Evolutionary conservation across 768 basidiomycete genomes (phyloP), one percentile per base, ranked within the genome.

Genomic region (Mycena capillaripes): DNA sequence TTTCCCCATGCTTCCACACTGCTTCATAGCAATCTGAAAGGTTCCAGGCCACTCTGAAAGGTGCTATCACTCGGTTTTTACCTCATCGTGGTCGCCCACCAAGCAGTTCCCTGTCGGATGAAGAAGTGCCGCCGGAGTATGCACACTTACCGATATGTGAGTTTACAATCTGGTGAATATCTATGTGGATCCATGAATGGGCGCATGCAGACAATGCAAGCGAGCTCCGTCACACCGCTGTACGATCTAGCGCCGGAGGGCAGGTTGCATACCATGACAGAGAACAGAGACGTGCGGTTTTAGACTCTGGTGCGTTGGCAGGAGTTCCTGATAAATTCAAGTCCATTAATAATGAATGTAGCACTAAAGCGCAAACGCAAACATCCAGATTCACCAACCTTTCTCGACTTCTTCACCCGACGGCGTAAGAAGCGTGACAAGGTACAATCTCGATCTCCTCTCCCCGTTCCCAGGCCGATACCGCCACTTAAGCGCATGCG

Each of bases 111-210:
- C n/a, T n/a, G n/a, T n/a, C n/a, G n/a, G 64, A 59, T 4, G 66
- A 68, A 3, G 58, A 68, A 36, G 19, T 60, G 23, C 66, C 58
- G 17, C 44, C 44, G 1, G 57, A 68, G 27, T 52, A 68, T 68
- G 42, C 66, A n/a, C 57, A 68, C 46, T 48, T 68, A 16, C 66
- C 66, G 1, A 59, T 68, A 59, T 68, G 66, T 68, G 44, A 46
- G 56, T 29, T 4, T 42, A 27, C 32, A 9, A 11, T 4, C 38
- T 21, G 14, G 14, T 14, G 17, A 38, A 29, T 40, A 29, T 2
- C 7, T n/a, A 34, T 14, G 14, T n/a, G 21, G 3, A 66, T 53
- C 38, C 6, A 4, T 48, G 23, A 48, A 42, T 42, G 11, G 25
- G 16, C 12, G 29, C 25, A 19, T 16, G 14, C 32, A 66, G 66